Conservation (phyloP, 2,329 filamentous ascomycete species). For the Ophiobolus disseminans region DNA sequence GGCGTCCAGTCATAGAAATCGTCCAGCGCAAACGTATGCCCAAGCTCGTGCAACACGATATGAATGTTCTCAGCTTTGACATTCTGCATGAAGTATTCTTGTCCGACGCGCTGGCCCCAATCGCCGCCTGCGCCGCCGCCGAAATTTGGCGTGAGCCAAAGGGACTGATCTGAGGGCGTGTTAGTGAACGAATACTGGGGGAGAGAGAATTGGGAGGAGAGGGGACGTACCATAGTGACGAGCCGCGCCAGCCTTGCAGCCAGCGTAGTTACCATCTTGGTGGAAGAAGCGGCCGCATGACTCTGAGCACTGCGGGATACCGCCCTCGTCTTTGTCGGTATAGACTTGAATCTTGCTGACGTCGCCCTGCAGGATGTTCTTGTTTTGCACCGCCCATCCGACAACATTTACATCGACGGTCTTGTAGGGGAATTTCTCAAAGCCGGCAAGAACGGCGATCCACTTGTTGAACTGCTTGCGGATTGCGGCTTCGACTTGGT, state of each 20-base stretch:
- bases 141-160: slow-evolving; percentile 59
- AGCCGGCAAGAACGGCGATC: slow-evolving; percentile 55
- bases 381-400: slow-evolving; percentile 54
- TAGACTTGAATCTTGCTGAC: slow-evolving; percentile 51
- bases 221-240: slow-evolving; percentile 48
- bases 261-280: slow-evolving; percentile 52
- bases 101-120: slow-evolving; percentile 57
- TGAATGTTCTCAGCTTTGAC: slow-evolving; percentile 51
- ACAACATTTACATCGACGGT: slow-evolving; percentile 53
- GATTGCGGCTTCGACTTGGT: slow-evolving; percentile 46
- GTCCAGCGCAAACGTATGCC: slow-evolving; percentile 55
- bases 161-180: slow-evolving; percentile 47
- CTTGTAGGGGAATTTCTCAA: slow-evolving; percentile 54
- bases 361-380: slow-evolving; percentile 48
- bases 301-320: slow-evolving; percentile 53
- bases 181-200: neutral
- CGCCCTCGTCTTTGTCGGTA: slow-evolving; percentile 50
- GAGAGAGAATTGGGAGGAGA: neutral
- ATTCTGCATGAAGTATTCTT: slow-evolving; percentile 53
- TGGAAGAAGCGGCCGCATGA: slow-evolving; percentile 57
- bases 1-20: slow-evolving; percentile 58
- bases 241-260: slow-evolving; percentile 49
- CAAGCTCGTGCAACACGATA: slow-evolving; percentile 56
- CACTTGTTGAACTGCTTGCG: slow-evolving; percentile 50
- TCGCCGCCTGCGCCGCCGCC: slow-evolving; percentile 56